Base-by-base conservation (phyloP, 2,329 filamentous ascomycete genomes). In the Xylariaceae sp. region DNA sequence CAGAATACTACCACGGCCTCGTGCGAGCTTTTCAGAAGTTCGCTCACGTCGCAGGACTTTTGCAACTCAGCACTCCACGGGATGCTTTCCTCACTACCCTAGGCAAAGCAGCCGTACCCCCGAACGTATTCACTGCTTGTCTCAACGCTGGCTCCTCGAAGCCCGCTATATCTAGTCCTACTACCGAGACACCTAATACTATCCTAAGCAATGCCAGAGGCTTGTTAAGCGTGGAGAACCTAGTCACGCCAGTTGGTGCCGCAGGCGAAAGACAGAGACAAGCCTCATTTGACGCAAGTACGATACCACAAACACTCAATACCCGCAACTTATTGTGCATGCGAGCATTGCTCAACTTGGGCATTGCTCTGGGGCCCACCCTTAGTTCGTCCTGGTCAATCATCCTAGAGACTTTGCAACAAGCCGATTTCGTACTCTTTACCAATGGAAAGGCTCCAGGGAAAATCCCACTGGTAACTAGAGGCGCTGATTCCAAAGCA, bases 71-170 rank as follows among this genome's bases (percentile, higher is more conserved):
- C 11, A 97, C 94, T 0, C 93, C 95, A 0, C 83, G 95, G 63
- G 95, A 99, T 79, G 95, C 95, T 0, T 96, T 99, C 68, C 79
- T 99, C 29, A 98, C 95, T 0, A 97, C 94, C 0, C 78, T 99
- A 3, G 92, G 92, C 0, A 99, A 99, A 75, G 89, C 93, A 39
- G 92, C 95, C 6, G 91, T 98, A 2, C 95, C 95, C 3, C 86
- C 92, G 0, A 94, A 96, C 65, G 80, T 88, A 1, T 78, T 89
- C 37, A 86, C 83, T 14, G 84, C 84, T 2, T 87, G 82, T 53
- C 73, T 85, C 17, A 85, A 82, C 57, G 71, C 77, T 11, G 78
- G 82, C 0, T 70, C 77, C 33, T 66, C 76, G 1, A 76, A 78
- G 16, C 74, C 79, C 1, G 58, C 74, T 12, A 74, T 77, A 1